Conservation (phyloP, 208 protist genomes). For the Naegleria fowleri region DNA sequence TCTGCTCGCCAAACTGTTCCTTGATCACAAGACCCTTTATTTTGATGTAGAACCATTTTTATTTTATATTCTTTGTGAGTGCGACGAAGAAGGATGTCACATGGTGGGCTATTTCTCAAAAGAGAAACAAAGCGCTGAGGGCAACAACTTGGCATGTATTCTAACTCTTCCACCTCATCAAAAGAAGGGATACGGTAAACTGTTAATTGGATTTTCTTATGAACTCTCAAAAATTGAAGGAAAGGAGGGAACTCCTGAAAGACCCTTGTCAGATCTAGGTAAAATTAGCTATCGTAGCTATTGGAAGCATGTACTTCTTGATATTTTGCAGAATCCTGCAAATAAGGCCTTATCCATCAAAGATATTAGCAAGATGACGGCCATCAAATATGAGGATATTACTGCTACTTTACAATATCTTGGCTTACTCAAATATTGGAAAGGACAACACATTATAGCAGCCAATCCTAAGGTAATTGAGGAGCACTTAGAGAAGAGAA, state of each 20-base stretch:
- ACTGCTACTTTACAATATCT: conserved; percentile 62
- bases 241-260: conserved; percentile 94
- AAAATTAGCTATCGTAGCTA: conserved; percentile 82
- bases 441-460: conserved; percentile 64
- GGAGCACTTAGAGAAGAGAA: conserved; percentile 38
- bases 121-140: conserved; percentile 87
- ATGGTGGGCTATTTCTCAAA: conserved; percentile 98
- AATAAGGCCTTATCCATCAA: conserved; percentile 41
- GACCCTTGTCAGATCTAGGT: conserved; percentile 97
- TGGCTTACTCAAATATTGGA: conserved; percentile 63
- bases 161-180: conserved; percentile 92
- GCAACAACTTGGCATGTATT: conserved; percentile 98
- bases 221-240: conserved; percentile 91
- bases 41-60: conserved; percentile 98
- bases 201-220: conserved; percentile 96
- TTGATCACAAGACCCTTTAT: conserved; percentile 99
- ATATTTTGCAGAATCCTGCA: conserved; percentile 45
- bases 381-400: conserved; percentile 62
- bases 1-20: conserved; percentile 96
- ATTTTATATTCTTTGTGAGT: conserved; percentile 95
- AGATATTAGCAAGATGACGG: conserved; percentile 41
- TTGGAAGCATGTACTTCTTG: conserved; percentile 80
- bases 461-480: conserved; percentile 60
- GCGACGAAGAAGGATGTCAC: conserved; percentile 82
- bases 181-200: conserved; percentile 88